Evolutionary conservation across 202 grass and related monocot species (phyloP).

Genomic region (Schoenoplectus tabernaemontani): DNA sequence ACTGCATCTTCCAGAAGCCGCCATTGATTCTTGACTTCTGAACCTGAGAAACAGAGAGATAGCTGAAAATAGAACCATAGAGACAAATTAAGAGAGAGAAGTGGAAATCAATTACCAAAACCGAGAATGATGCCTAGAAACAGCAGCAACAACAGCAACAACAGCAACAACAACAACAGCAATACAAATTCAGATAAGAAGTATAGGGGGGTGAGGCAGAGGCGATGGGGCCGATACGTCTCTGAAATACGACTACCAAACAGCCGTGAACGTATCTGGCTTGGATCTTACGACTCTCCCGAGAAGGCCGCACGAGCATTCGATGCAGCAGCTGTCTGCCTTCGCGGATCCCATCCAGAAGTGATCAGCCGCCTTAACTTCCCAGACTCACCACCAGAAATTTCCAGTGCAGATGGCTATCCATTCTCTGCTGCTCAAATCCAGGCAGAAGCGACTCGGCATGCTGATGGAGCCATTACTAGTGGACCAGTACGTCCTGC

Average conservation of each 20-base stretch:
- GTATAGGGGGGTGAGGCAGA: conserved; percentile 46
- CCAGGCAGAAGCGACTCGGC: conserved; percentile 36
- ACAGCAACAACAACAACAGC: background rate
- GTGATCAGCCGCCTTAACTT: conserved; percentile 44
- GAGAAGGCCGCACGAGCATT: conserved; percentile 73
- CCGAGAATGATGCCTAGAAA: background rate
- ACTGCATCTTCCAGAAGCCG: background rate
- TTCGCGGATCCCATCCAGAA: conserved; percentile 34
- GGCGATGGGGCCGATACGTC: conserved; percentile 63
- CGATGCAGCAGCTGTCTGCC: conserved; percentile 57
- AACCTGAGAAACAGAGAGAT: background rate
- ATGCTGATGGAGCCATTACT: conserved; percentile 18
- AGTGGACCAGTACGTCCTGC: background rate
- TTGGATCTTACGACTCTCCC: conserved; percentile 54
- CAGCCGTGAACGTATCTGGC: conserved; percentile 66
- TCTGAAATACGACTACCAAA: conserved; percentile 72
- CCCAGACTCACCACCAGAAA: conserved; percentile 37
- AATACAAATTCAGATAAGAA: conserved; percentile 18
- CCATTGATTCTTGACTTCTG: background rate
- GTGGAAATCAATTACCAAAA: background rate
- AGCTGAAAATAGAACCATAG: background rate
- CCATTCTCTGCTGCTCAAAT: conserved; percentile 28
- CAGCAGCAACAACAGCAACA: background rate
- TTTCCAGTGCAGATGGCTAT: conserved; percentile 15
- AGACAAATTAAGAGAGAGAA: background rate